Evolutionary conservation across 306 rosid genomes (phyloP).

Genomic region (Comarum palustre): DNA sequence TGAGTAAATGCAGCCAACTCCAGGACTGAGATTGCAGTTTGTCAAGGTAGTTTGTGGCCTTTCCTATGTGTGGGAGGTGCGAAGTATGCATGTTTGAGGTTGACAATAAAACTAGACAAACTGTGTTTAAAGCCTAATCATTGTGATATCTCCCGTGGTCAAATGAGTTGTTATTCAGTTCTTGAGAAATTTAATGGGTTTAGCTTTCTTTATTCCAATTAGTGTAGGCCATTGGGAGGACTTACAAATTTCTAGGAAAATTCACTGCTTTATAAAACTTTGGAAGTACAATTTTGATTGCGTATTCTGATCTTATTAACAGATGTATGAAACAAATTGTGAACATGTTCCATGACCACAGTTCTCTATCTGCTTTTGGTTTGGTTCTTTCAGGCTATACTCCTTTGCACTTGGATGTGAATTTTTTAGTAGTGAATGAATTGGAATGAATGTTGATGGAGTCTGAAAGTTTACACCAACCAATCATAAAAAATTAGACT

Average conservation of each 20-base stretch:
- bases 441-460: too few species aligned
- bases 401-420: background rate
- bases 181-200: too few species aligned
- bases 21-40: background rate
- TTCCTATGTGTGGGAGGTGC: background rate
- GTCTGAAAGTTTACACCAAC: background rate
- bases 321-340: background rate
- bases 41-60: background rate
- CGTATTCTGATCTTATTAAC: background rate
- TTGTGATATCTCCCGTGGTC: too few species aligned
- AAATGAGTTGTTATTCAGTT: too few species aligned
- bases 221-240: too few species aligned
- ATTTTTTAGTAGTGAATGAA: background rate
- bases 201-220: too few species aligned
- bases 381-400: background rate
- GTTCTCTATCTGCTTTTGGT: background rate
- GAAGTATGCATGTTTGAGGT: too few species aligned
- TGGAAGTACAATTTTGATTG: background rate
- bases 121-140: too few species aligned
- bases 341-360: background rate
- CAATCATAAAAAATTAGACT: background rate
- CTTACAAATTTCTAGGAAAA: too few species aligned
- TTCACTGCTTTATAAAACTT: too few species aligned
- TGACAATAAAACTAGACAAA: too few species aligned
- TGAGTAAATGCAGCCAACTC: background rate